Percentiles rank a stretch among this genome's conserved stretches.
Conservation (phyloP, 2,329 filamentous ascomycete species). For the Neoscytalidium dimidiatum region DNA sequence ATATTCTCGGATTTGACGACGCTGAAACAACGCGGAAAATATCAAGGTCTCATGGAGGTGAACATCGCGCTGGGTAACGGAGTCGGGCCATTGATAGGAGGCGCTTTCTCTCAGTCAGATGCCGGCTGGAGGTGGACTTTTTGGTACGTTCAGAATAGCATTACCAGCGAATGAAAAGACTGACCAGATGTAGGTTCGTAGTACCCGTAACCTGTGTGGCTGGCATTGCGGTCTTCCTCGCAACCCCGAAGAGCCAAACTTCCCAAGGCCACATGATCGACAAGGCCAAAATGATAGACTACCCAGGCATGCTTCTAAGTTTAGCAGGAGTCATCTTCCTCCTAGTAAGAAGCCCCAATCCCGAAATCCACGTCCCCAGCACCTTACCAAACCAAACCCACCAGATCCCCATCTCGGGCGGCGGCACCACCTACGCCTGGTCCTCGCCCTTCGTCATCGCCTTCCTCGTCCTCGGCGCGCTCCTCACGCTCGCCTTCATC, state of each 20-base stretch:
- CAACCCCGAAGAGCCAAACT: background rate
- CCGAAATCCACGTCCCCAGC: constrained; percentile 43
- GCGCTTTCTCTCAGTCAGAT: constrained; percentile 25
- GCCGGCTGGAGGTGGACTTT: constrained; percentile 17
- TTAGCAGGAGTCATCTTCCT: constrained; percentile 31
- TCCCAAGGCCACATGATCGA: background rate
- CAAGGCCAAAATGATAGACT: constrained; percentile 13
- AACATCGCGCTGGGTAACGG: constrained; percentile 30
- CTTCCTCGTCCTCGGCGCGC: constrained; percentile 58
- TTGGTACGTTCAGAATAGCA: background rate
- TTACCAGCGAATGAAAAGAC: background rate
- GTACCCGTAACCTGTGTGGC: background rate
- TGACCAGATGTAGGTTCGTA: background rate
- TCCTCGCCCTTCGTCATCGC: constrained; percentile 59
- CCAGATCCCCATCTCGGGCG: constrained; percentile 63
- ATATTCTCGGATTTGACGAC: constrained; percentile 40
- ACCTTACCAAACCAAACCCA: constrained; percentile 26
- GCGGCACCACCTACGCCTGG: constrained; percentile 60
- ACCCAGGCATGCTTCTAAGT: constrained; percentile 25
- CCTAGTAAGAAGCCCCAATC: constrained; percentile 28
- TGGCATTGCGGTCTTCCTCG: constrained; percentile 1
- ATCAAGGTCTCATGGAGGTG: constrained; percentile 36
- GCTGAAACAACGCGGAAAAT: constrained; percentile 39
- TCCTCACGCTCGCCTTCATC: constrained; percentile 52
- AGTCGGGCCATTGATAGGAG: constrained; percentile 30